Conservation (phyloP, 441 rosid species). For the Gossypium gossypioides region DNA sequence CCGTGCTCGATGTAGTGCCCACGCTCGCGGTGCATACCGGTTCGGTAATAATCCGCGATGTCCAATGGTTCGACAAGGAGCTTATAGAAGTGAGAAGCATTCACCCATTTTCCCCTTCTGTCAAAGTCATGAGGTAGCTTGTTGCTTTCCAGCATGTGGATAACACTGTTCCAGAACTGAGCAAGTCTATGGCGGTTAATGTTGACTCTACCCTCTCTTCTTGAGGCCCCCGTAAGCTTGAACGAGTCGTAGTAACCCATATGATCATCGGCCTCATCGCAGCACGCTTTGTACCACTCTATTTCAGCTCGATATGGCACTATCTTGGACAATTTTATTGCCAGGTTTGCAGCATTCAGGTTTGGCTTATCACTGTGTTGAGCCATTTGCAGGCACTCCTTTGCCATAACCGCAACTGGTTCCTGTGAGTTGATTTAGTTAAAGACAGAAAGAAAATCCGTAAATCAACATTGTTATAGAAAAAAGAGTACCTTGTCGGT, state of each 20-base stretch:
- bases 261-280: constrained; percentile 42
- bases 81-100: constrained; percentile 46
- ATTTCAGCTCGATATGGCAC: constrained; percentile 45
- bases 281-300: constrained; percentile 55
- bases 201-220: constrained; percentile 39
- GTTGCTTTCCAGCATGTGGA: constrained; percentile 47
- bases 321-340: constrained; percentile 40
- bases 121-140: constrained; percentile 61
- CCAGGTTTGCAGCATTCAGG: constrained; percentile 44
- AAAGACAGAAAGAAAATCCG: not conserved
- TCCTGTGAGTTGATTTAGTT: not conserved
- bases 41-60: constrained; percentile 56
- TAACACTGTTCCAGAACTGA: constrained; percentile 48
- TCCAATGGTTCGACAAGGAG: constrained; percentile 78
- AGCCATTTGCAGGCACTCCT: constrained; percentile 39
- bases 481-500: constrained; percentile 26
- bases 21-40: constrained; percentile 10
- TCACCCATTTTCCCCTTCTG: constrained; percentile 45
- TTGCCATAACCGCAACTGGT: constrained; percentile 21
- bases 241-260: constrained; percentile 71
- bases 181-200: constrained; percentile 50
- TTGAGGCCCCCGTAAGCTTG: constrained; percentile 36
- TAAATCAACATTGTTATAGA: not conserved
- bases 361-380: constrained; percentile 36
- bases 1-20: constrained; percentile 46